Percentiles rank a stretch among this genome's conserved stretches.
These are phyloP conservation scores for Globisporangium heterothallicum DNA, from an alignment of 352 stramenopile genomes.

Conservation along the genomic window DNA sequence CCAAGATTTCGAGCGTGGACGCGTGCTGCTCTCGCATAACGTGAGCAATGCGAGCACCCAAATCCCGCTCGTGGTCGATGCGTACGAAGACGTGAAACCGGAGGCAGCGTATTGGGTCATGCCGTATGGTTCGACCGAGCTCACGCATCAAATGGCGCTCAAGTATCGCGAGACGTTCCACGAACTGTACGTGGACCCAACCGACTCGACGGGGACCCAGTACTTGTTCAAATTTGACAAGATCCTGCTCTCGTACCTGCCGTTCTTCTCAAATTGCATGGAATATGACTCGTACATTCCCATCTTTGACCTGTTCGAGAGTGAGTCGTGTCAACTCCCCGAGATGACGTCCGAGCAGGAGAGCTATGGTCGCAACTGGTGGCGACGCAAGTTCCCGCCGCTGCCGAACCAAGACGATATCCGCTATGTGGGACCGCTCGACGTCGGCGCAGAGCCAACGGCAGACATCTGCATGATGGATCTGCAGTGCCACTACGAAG, in stretches of 20 bases:
- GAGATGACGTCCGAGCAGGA: conserved; percentile 65
- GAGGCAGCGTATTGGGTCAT: conserved; percentile 65
- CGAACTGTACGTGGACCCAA: conserved; percentile 71
- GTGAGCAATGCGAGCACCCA: conserved; percentile 64
- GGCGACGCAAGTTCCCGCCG: conserved; percentile 63
- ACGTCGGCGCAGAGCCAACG: conserved; percentile 85
- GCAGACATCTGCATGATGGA: conserved; percentile 89
- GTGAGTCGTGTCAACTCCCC: conserved; percentile 87
- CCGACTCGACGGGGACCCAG: conserved; percentile 31
- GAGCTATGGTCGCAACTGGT: conserved; percentile 62
- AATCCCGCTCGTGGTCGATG: conserved; percentile 76
- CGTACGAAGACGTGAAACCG: conserved; percentile 44
- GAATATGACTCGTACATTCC: conserved; percentile 95
- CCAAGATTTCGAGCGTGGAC: conserved; percentile 87
- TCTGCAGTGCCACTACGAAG: conserved; percentile 92
- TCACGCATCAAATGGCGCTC: conserved; percentile 84
- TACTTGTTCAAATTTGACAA: conserved; percentile 77
- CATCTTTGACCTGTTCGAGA: conserved; percentile 91
- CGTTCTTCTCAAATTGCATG: conserved; percentile 95
- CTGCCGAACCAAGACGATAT: conserved; percentile 95
- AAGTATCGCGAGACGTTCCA: conserved; percentile 97
- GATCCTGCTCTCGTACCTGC: conserved; percentile 91
- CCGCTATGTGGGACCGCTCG: conserved; percentile 77
- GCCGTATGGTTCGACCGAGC: conserved; percentile 56
- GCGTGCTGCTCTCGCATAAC: conserved; percentile 93